Evolutionary conservation across 2,329 filamentous ascomycete genomes (phyloP).

Genomic region (Calonectria multiphialidica): DNA sequence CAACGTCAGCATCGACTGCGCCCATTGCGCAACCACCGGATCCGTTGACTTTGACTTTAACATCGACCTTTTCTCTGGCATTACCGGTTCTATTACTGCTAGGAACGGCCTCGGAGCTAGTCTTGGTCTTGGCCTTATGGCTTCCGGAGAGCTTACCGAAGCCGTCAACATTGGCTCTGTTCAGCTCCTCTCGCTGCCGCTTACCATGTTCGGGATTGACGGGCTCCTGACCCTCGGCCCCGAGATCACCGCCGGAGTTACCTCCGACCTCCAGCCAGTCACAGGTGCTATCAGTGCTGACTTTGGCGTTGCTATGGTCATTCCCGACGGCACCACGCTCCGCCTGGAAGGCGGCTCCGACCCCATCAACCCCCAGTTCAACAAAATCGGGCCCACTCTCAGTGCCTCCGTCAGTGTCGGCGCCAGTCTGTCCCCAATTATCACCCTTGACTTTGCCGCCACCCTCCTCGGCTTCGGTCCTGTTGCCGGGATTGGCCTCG

Average conservation of each 20-base stretch:
- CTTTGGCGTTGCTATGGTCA: not conserved
- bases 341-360: not conserved
- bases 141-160: not conserved
- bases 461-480: not conserved
- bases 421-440: not conserved
- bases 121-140: not conserved
- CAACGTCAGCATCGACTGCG: not conserved
- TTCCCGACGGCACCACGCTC: constrained; percentile 1
- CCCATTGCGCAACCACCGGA: constrained; percentile 1
- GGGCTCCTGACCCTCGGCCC: not conserved
- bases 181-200: not conserved
- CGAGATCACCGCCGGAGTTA: not conserved
- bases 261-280: not conserved
- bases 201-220: not conserved
- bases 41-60: constrained; percentile 8
- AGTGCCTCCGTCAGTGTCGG: not conserved
- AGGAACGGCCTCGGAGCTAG: not conserved
- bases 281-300: not conserved
- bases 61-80: not conserved
- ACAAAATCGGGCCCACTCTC: constrained; percentile 1
- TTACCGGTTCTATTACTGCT: not conserved
- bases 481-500: not conserved
- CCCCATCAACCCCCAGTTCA: constrained; percentile 6
- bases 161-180: not conserved
- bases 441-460: constrained; percentile 12